Percentiles rank a stretch among this genome's conserved stretches.
Evolutionary conservation across 1,284 basidiomycete species (phyloP).

Genomic region (Pascua sp.): DNA sequence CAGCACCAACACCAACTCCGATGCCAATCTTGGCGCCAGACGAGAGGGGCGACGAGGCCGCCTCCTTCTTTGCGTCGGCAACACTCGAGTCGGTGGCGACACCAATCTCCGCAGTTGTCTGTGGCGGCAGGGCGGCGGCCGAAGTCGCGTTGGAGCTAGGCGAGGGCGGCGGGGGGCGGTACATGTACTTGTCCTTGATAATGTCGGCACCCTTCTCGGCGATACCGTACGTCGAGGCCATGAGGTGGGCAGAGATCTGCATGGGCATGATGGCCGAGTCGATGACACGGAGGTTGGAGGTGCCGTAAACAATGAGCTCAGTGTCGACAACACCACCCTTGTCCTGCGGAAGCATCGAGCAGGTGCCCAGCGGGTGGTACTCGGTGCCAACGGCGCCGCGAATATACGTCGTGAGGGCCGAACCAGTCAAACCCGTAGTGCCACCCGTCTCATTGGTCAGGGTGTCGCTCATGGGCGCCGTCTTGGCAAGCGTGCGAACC

Average conservation of each 20-base stretch:
- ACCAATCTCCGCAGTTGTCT: constrained; percentile 23
- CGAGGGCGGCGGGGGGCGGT: constrained; percentile 7
- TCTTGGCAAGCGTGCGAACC: constrained; percentile 32
- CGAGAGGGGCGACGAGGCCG: constrained; percentile 11
- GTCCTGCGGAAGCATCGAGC: constrained; percentile 61
- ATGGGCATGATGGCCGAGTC: constrained; percentile 53
- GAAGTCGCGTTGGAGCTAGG: constrained; percentile 7
- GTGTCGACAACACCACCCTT: constrained; percentile 65
- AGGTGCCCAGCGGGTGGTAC: constrained; percentile 61
- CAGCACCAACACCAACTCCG: constrained; percentile 40
- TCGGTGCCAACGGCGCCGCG: constrained; percentile 41
- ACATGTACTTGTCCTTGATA: constrained; percentile 50
- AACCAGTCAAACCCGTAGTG: constrained; percentile 26
- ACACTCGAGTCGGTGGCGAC: constrained; percentile 31
- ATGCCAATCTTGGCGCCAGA: constrained; percentile 38
- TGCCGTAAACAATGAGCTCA: constrained; percentile 62
- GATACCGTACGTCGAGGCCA: constrained; percentile 61
- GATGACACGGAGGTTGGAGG: constrained; percentile 52
- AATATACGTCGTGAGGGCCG: constrained; percentile 40
- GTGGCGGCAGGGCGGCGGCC: constrained; percentile 3
- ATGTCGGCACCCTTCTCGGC: constrained; percentile 66
- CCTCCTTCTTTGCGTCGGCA: constrained; percentile 16
- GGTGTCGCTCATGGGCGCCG: constrained; percentile 30
- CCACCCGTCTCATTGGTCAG: constrained; percentile 32
- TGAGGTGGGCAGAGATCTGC: constrained; percentile 48